A percentile compares a stretch with the other conserved stretches of the same genome.
phyloP scores from a whole-genome alignment of 805 yeast genomes.

The Kodamaea jinghongensis region DNA sequence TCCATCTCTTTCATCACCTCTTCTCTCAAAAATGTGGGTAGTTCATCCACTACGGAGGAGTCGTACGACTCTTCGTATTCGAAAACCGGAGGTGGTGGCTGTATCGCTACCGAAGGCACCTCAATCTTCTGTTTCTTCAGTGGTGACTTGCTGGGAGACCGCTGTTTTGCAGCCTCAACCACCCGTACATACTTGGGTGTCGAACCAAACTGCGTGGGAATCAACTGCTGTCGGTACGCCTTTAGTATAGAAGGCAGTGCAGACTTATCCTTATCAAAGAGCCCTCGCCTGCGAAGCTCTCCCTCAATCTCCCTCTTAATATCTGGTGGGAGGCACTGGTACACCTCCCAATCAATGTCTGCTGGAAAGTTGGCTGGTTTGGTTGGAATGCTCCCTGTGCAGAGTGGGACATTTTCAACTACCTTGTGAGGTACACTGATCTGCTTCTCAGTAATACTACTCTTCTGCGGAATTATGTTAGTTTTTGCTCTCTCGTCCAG shows the following conservation, averaged over 20 bases:
- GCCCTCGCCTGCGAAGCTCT: constrained; percentile 49
- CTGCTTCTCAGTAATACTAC: neutral
- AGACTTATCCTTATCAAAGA: constrained; percentile 9
- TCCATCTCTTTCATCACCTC: constrained; percentile 38
- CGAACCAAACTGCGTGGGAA: constrained; percentile 32
- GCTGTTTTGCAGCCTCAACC: constrained; percentile 27
- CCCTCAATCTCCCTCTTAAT: constrained; percentile 58
- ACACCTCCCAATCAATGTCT: constrained; percentile 62
- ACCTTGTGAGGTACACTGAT: neutral
- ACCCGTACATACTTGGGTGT: constrained; percentile 31
- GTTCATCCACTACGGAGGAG: constrained; percentile 33
- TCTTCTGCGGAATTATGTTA: neutral
- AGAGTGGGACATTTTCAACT: too few species aligned
- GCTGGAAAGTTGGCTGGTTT: constrained; percentile 5
- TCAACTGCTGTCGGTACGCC: constrained; percentile 34
- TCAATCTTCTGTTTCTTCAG: constrained; percentile 11
- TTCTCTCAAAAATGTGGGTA: constrained; percentile 36
- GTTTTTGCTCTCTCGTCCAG: neutral
- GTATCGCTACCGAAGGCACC: constrained; percentile 16
- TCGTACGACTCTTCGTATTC: constrained; percentile 33
- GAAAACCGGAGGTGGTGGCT: constrained; percentile 9
- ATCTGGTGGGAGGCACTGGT: constrained; percentile 62
- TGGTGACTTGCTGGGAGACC: constrained; percentile 24
- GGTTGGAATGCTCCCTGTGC: neutral
- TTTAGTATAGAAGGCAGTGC: constrained; percentile 14